Evolutionary conservation across 441 rosid species (phyloP), one percentile per base, ranked within the genome.

Genomic region (Adansonia gregorii): DNA sequence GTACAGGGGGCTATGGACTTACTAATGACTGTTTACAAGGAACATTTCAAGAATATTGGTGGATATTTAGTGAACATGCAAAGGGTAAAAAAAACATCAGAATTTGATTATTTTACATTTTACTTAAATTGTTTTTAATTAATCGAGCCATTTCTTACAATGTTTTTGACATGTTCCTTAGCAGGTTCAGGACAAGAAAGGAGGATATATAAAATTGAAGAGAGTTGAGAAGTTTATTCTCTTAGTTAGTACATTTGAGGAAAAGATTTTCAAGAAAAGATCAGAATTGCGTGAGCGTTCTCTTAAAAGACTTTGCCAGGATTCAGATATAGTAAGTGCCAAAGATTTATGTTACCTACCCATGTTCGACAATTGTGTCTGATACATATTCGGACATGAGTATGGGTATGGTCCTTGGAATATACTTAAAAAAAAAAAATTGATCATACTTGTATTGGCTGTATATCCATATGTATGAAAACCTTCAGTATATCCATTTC

Each of bases 191-290:
- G 80, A 79, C 19, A 48, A 12, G 7, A 71, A 65, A 60, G 45
- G 48, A 15, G 72, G 59, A 3, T 76, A 14, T 52, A 20, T 82
- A 20, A 76, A 76, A 11, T 49, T 80, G 9, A 76, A 77, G 59
- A 52, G 83, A 48, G 81, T 83, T 12, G 83, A 83, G 58, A 77
- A 74, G 31, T 83, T 82, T 49, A 77, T 77, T 15, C 79, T 73
- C 22, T 3, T 5, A 45, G 76, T 83, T 68, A 74, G 85, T 6
- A 12, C 76, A 20, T 80, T 43, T 17, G 85, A 83, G 59, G 85
- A 83, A 10, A 63, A 64, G 3, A 83, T 83, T 35, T 83, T 83
- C 75, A 63, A 79, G 76, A 83, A 79, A 74, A 61, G 83, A 65
- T 58, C 73, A 24, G 55, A 49, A 46, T 46, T 80, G 48, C 77